phyloP scores from a whole-genome alignment of 106 monocot genomes.

The Apostasia shenzhenica region DNA sequence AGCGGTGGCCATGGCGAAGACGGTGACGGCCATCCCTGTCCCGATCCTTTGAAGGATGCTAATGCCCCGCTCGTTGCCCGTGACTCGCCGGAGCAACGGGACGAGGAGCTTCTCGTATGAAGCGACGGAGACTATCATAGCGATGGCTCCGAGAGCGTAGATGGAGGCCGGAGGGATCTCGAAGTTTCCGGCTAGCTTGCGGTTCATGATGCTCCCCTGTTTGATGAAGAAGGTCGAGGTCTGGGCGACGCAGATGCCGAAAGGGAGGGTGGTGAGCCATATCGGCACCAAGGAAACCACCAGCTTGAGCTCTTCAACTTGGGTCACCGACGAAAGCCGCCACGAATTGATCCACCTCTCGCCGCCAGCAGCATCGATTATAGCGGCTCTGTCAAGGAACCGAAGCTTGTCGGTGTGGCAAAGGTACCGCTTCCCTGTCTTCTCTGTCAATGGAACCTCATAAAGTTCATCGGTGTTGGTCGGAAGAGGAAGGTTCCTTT shows the following conservation, averaged over 20 bases:
- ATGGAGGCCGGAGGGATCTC: slow-evolving; percentile 60
- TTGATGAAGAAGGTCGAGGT: slow-evolving; percentile 81
- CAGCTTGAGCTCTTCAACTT: slow-evolving; percentile 71
- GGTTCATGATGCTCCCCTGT: slow-evolving; percentile 56
- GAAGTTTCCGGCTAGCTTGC: slow-evolving; percentile 23
- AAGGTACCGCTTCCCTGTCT: slow-evolving; percentile 30
- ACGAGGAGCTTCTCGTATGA: slow-evolving; percentile 66
- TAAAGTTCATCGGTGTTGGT: slow-evolving; percentile 33
- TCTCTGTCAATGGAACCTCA: slow-evolving; percentile 20
- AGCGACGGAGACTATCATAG: slow-evolving; percentile 46
- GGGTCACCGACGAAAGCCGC: slow-evolving; percentile 54
- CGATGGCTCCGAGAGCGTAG: slow-evolving; percentile 45
- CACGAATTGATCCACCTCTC: not conserved
- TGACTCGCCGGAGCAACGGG: slow-evolving; percentile 35
- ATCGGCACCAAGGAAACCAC: slow-evolving; percentile 47
- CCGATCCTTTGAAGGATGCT: slow-evolving; percentile 65
- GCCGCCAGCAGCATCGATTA: slow-evolving; percentile 18
- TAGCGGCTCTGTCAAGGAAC: slow-evolving; percentile 74
- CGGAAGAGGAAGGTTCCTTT: slow-evolving; percentile 38
- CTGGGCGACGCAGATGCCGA: slow-evolving; percentile 53
- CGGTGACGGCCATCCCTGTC: slow-evolving; percentile 41
- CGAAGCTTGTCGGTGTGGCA: slow-evolving; percentile 48
- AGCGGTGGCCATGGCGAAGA: slow-evolving; percentile 29
- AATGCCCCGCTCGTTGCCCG: slow-evolving; percentile 50
- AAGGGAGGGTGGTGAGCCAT: slow-evolving; percentile 50